phyloP scores from a whole-genome alignment of 306 rosid species.

The Casuarina cunninghamiana region DNA sequence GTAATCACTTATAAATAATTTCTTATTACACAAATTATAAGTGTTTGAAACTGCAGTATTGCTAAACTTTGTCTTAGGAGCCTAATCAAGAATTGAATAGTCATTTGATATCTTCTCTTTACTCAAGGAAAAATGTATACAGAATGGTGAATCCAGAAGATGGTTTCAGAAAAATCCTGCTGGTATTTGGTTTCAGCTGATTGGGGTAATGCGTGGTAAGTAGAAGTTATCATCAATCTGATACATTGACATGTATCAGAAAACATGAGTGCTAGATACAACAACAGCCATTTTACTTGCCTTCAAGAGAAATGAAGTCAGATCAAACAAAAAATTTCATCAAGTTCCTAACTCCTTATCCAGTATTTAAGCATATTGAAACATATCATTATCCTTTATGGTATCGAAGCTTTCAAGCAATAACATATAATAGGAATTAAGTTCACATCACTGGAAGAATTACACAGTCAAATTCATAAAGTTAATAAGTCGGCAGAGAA shows the following conservation, averaged over 20 bases:
- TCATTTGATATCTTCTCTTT: neutral
- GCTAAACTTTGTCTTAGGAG: neutral
- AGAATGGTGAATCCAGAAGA: neutral
- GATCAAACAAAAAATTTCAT: neutral
- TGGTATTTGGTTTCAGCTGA: neutral
- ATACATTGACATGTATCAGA: neutral
- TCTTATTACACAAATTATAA: neutral
- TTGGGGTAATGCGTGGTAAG: neutral
- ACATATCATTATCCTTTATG: neutral
- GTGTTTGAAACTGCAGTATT: neutral
- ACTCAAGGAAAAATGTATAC: neutral
- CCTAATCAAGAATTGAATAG: neutral
- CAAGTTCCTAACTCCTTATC: neutral
- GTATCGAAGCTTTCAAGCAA: neutral
- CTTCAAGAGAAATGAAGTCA: neutral
- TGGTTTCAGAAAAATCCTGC: neutral
- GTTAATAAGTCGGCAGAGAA: conserved; percentile 4
- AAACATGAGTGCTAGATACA: neutral
- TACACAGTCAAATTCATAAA: neutral
- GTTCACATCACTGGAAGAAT: neutral
- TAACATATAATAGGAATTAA: neutral
- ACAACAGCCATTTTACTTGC: neutral
- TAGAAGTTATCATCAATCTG: neutral
- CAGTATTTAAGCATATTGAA: neutral
- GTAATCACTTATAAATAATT: neutral